Evolutionary conservation across 345 rosid species (phyloP).

Genomic region (Noccaea caerulescens): DNA sequence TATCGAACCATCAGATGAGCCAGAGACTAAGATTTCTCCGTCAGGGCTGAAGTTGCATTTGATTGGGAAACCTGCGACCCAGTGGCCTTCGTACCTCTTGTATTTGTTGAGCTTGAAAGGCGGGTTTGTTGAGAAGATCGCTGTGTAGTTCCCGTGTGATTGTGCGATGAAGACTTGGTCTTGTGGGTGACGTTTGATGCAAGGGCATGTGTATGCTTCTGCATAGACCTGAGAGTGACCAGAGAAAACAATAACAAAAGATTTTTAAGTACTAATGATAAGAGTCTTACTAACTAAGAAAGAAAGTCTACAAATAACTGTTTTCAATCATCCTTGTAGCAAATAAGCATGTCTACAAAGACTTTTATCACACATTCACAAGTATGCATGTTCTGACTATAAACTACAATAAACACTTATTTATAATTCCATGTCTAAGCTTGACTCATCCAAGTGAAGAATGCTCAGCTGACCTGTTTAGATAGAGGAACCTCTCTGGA

Average conservation of each 20-base stretch:
- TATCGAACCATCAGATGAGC: conserved; percentile 78
- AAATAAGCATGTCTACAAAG: no score
- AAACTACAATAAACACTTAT: neutral
- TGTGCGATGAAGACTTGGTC: conserved; percentile 75
- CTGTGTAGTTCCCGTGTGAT: conserved; percentile 88
- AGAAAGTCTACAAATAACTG: no score
- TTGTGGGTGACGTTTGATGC: conserved; percentile 67
- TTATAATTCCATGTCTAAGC: neutral
- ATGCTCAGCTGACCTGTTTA: conserved; percentile 63
- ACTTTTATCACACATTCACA: neutral
- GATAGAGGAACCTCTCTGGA: conserved; percentile 75
- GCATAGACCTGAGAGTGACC: conserved; percentile 61
- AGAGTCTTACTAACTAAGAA: no score
- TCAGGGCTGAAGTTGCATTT: conserved; percentile 79
- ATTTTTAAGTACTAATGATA: neutral
- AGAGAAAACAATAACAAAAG: neutral
- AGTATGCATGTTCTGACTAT: neutral
- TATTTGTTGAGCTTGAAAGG: conserved; percentile 89
- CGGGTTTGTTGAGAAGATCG: conserved; percentile 71
- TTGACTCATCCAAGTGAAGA: neutral
- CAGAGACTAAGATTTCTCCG: conserved; percentile 68
- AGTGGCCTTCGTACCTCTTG: conserved; percentile 69
- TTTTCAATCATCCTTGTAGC: no score
- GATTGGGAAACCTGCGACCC: conserved; percentile 81
- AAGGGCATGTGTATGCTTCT: conserved; percentile 86